Conservation (phyloP, 768 basidiomycete genomes). For the Gymnopilus junonius region DNA sequence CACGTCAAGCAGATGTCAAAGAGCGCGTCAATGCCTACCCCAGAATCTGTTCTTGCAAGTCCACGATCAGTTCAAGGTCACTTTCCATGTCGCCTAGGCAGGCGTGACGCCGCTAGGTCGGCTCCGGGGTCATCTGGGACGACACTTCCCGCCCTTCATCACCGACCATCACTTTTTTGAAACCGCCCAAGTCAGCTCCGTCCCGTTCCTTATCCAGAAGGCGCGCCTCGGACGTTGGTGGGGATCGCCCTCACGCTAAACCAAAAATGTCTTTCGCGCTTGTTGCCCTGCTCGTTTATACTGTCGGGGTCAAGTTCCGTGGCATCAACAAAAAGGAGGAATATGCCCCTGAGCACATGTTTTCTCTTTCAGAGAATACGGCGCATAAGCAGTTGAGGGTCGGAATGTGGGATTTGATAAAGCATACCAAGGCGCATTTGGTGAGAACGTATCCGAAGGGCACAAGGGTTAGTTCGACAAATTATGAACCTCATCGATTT, state of each 20-base stretch:
- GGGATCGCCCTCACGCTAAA: slow-evolving; percentile 39
- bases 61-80: neutral
- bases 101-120: neutral
- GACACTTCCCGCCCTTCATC: neutral
- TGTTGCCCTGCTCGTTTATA: slow-evolving; percentile 84
- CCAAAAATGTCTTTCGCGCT: slow-evolving; percentile 77
- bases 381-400: slow-evolving; percentile 77
- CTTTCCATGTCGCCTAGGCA: neutral
- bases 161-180: neutral
- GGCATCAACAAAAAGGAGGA: slow-evolving; percentile 86
- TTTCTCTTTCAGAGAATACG: slow-evolving; percentile 88
- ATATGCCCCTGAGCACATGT: slow-evolving; percentile 89
- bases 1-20: neutral
- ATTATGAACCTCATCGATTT: slow-evolving; percentile 86
- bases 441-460: slow-evolving; percentile 90
- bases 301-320: slow-evolving; percentile 92
- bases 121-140: neutral
- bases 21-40: neutral
- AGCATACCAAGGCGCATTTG: slow-evolving; percentile 84
- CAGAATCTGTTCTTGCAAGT: neutral
- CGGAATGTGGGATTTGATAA: slow-evolving; percentile 73
- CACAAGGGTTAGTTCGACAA: slow-evolving; percentile 77
- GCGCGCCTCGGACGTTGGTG: slow-evolving; percentile 6
- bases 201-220: neutral
- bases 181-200: neutral